phyloP scores from a whole-genome alignment of 306 rosid genomes.

The Vachellia collinsii region DNA sequence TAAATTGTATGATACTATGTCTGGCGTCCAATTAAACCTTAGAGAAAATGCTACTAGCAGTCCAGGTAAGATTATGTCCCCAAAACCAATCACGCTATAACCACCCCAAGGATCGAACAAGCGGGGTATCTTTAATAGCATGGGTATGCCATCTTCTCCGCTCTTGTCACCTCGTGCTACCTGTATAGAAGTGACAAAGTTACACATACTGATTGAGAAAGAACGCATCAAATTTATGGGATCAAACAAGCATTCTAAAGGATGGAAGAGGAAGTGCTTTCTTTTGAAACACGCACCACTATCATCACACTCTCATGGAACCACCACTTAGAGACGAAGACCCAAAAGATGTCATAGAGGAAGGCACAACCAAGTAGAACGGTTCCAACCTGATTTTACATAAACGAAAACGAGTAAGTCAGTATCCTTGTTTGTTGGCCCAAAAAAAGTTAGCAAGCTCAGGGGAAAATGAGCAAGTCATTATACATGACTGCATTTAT shows the following conservation, averaged over 20 bases:
- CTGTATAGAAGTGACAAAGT: slow-evolving; percentile 46
- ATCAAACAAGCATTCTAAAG: not conserved
- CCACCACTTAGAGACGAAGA: slow-evolving; percentile 88
- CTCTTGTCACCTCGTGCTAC: slow-evolving; percentile 94
- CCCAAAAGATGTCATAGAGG: slow-evolving; percentile 96
- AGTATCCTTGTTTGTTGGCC: slow-evolving; percentile 18
- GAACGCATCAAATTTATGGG: slow-evolving; percentile 15
- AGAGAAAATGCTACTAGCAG: slow-evolving; percentile 87
- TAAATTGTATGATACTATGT: not conserved
- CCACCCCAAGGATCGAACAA: slow-evolving; percentile 99
- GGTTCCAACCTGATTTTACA: slow-evolving; percentile 81
- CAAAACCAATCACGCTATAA: slow-evolving; percentile 94
- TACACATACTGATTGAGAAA: not conserved
- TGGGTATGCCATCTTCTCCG: slow-evolving; percentile 98
- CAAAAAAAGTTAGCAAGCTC: not conserved
- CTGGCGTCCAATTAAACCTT: slow-evolving; percentile 57
- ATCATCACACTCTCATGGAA: slow-evolving; percentile 99
- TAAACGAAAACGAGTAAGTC: slow-evolving; percentile 10
- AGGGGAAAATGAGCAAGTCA: too few relatives aligned
- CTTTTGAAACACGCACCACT: slow-evolving; percentile 71
- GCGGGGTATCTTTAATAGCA: slow-evolving; percentile 95
- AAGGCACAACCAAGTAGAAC: slow-evolving; percentile 96
- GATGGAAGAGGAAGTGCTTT: slow-evolving; percentile 4
- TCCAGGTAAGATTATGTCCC: slow-evolving; percentile 97
- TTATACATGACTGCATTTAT: not conserved